Evolutionary conservation across 1,284 basidiomycete species (phyloP), one percentile per base, ranked within the genome.

Genomic region (Gymnopus androsaceus): DNA sequence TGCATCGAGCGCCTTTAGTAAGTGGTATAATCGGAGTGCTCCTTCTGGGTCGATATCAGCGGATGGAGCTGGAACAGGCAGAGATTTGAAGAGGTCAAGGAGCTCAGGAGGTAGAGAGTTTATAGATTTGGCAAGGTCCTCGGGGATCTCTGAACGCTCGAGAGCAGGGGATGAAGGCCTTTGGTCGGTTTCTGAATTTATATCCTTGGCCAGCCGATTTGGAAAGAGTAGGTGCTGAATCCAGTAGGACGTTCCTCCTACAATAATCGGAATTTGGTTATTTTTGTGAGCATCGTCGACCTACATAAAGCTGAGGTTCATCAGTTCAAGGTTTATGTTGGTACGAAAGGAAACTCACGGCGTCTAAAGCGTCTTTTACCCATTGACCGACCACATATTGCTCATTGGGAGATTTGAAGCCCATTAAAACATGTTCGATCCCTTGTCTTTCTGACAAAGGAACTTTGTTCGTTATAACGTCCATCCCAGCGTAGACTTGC

Each of bases 181-280:
- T 12, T 23, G 31, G 28, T 28, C 54, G 54, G 23, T 31, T 30
- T 44, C 46, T 17, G 54, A 30, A 17, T 52, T 36, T 21, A 57
- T 59, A 21, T 61, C 62, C 27, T 62, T 62, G 8, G 68, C 69
- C 19, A 94, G 75, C 33, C 89, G 82, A 58, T 85, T 82, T 0
- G 92, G 88, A 62, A 95, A 95, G 8, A 92, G 71, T 37, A 96
- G 81, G 69, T 99, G 94, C 68, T 99, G 96, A 19, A 97, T 88
- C 85, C 97, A 99, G 70, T 99, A 99, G 15, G 93, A 88, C 0
- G 96, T 99, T 6, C 96, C 96, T 3, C 96, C 96, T 45, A 96
- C 95, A 3, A 97, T 76, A 54, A 99, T 91, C 0, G 95, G 95
- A 6, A 98, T 71, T 54, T 87, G 76, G 1, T 79, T 71, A 64